Percentiles rank a stretch among this genome's conserved stretches.
phyloP scores from a whole-genome alignment of 192 early-diverging fungal genomes.

The Paraglomus brasilianum region DNA sequence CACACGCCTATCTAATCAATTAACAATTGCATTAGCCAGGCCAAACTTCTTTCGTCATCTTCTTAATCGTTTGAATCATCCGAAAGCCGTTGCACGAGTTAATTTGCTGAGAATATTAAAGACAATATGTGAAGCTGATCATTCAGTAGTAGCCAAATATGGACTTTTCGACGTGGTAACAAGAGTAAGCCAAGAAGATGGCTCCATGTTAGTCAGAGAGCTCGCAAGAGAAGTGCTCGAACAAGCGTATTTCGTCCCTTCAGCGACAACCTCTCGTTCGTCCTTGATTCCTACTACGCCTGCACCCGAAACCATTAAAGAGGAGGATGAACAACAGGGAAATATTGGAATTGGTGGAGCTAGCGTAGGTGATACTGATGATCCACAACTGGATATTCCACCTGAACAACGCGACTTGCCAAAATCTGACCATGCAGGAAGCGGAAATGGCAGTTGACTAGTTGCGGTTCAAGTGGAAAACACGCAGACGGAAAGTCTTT shows the following conservation, averaged over 20 bases:
- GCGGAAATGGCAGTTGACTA: conserved; percentile 25
- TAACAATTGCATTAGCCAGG: conserved; percentile 40
- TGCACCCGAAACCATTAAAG: not conserved
- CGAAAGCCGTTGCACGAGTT: conserved; percentile 51
- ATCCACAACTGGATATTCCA: not conserved
- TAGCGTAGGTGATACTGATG: not conserved
- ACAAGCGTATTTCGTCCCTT: conserved; percentile 4
- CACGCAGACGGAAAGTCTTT: not conserved
- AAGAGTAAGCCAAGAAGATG: conserved; percentile 43
- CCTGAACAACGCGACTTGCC: not conserved
- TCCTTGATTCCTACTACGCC: not conserved
- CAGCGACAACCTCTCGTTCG: not conserved
- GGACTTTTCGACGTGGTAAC: conserved; percentile 34
- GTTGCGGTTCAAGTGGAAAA: conserved; percentile 13
- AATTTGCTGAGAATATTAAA: conserved; percentile 51
- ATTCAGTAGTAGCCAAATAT: conserved; percentile 37
- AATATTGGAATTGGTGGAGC: not conserved
- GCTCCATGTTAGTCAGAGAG: conserved; percentile 50
- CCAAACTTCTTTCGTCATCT: conserved; percentile 40
- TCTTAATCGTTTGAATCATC: conserved; percentile 37
- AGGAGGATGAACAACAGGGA: not conserved
- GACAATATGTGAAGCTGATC: conserved; percentile 41
- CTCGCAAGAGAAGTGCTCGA: conserved; percentile 46
- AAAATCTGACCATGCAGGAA: not conserved
- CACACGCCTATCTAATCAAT: conserved; percentile 38